phyloP scores from a whole-genome alignment of 345 rosid species.

The Draba incana region DNA sequence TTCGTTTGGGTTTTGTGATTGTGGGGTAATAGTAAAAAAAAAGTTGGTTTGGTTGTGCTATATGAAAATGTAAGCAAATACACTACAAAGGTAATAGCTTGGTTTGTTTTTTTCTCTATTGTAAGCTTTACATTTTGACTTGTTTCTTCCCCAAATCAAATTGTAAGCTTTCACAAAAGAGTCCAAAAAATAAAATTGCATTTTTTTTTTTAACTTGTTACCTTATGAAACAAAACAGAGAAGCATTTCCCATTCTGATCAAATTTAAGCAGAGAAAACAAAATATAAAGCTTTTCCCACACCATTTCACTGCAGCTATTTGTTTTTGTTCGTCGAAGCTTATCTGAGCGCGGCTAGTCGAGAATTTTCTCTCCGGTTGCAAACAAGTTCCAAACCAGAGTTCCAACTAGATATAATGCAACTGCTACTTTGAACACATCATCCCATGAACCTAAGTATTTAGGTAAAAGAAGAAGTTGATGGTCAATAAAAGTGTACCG shows the following conservation, averaged over 20 bases:
- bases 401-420: conserved; percentile 75
- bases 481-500: not conserved
- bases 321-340: conserved; percentile 1
- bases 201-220: conserved; percentile 2
- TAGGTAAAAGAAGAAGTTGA: not conserved
- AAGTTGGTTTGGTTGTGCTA: conserved; percentile 31
- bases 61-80: conserved; percentile 33
- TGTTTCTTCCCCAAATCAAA: conserved; percentile 2
- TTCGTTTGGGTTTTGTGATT: conserved; percentile 39
- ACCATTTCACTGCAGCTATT: conserved; percentile 28
- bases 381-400: conserved; percentile 87
- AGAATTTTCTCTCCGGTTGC: conserved; percentile 88
- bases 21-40: conserved; percentile 10
- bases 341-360: conserved; percentile 49
- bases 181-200: conserved; percentile 21
- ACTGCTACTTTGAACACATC: conserved; percentile 94
- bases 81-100: not conserved
- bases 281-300: conserved; percentile 8
- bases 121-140: conserved; percentile 38
- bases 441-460: conserved; percentile 84
- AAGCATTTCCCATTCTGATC: conserved; percentile 22
- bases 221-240: conserved; percentile 31
- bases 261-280: conserved; percentile 13
- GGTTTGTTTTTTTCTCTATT: conserved; percentile 18
- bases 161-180: conserved; percentile 30